Evolutionary conservation across 495 filamentous ascomycete genomes (phyloP), one percentile per base, ranked within the genome.

Genomic region (Penicillium bialowiezense): DNA sequence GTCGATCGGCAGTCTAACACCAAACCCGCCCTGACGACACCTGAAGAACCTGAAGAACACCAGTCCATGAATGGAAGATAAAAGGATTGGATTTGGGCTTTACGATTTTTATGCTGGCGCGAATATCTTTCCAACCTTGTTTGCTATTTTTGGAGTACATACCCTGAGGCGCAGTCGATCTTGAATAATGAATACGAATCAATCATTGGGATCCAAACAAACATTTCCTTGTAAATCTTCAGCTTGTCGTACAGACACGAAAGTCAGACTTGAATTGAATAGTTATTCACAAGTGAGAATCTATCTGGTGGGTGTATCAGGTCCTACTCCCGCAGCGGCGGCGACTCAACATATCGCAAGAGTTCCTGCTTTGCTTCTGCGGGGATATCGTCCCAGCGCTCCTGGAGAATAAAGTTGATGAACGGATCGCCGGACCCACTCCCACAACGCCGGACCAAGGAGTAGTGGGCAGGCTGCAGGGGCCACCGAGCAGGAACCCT

Each of bases 331-430:
- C 15, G 15, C 14, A 13, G n/a, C 12, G 21, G 3, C 0, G 65
- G 35, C 36, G 65, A 33, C 39, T 55, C 44, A 15, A 60, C 47
- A 48, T 63, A 61, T 7, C 63, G 40, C 29, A 59, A 13, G 40
- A 61, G 31, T 24, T 69, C 63, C 32, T 43, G 33, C 36, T 47
- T 48, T 4, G 20, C 49, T 8, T 48, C 10, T 0, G 21, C 18
- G 3, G 62, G 59, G 8, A 74, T 56, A 17, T 64, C 58, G 28
- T 56, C 44, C 72, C 71, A 74, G 13, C 70, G 42, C 26, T 67
- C 44, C 14, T 66, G 34, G 15, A 68, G 49, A 33, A 75, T 51
- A 7, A 65, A 20, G 41, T n/a, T 36, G 1, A 64, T 52, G 49
- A 76, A 73, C 5, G 63, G 63, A 65, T 76, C 70, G 20, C 55